phyloP scores from a whole-genome alignment of 2,329 filamentous ascomycete species.

The Exophiala sideris region DNA sequence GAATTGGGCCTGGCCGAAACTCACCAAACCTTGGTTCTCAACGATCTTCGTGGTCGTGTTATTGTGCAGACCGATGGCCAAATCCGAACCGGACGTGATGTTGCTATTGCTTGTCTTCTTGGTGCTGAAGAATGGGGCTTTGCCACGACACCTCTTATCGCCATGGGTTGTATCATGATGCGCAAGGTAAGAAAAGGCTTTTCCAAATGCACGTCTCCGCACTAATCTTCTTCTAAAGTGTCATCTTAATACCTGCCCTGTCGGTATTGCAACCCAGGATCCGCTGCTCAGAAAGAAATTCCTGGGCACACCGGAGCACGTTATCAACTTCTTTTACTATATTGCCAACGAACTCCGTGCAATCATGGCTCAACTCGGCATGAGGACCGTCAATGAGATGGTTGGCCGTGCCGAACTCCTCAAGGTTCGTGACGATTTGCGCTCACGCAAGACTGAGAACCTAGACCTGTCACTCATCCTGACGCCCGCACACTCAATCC shows the following conservation, averaged over 20 bases:
- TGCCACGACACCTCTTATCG: conserved; percentile 88
- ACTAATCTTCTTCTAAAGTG: conserved; percentile 6
- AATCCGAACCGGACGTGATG: conserved; percentile 84
- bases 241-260: conserved; percentile 71
- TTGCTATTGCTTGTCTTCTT: conserved; percentile 89
- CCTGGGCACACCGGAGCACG: conserved; percentile 85
- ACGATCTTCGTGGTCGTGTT: conserved; percentile 91
- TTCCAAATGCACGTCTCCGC: not conserved
- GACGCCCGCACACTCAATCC: conserved; percentile 91
- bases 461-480: conserved; percentile 90
- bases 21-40: conserved; percentile 91
- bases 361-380: conserved; percentile 93
- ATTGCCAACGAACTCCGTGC: conserved; percentile 92
- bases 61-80: conserved; percentile 97
- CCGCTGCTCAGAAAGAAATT: conserved; percentile 95
- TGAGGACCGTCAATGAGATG: conserved; percentile 97
- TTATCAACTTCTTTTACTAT: conserved; percentile 99
- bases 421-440: conserved; percentile 81
- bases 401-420: conserved; percentile 86
- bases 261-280: conserved; percentile 93
- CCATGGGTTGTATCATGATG: conserved; percentile 97
- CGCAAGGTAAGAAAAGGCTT: conserved; percentile 49
- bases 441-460: conserved; percentile 84
- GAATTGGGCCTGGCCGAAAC: conserved; percentile 95
- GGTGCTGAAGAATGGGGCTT: conserved; percentile 99